Base-by-base conservation (phyloP, 352 stramenopile species). In the Elongisporangium anandrum region DNA sequence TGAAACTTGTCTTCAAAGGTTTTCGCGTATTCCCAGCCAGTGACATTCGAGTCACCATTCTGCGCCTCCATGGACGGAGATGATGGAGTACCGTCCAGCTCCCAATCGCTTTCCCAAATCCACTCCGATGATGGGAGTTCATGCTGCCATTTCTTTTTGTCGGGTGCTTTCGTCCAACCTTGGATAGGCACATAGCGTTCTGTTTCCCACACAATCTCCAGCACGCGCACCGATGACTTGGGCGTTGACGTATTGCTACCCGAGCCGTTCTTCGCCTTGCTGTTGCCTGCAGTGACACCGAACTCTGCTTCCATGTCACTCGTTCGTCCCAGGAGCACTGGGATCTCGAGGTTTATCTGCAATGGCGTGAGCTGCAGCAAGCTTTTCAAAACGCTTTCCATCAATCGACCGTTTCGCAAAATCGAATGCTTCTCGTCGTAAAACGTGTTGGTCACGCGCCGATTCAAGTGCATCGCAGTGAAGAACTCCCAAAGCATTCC, bases 61-160 rank as follows among this genome's bases (percentile, higher is more conserved):
- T 7, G 54, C 68, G 19, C 54, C 58, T n/a, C 70, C 66, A 26
- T 66, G 56, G 48, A 29, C 57, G n/a, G 53, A 15, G 62, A 54
- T 65, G 29, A 39, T 39, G 29, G 29, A 20, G 47, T 59, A 47
- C 23, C 24, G 56, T 90, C 83, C 19, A 93, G 59, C 12, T 67
- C 65, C 84, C 84, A 93, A 3, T 90, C 79, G 47, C 73, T 80
- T 61, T 89, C 80, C 84, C 84, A 93, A 24, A 91, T 70, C 84
- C 84, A 93, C 61, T 93, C 84, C 3, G 79, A 90, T 8, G 81
- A 90, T 48, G 81, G 79, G 1, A 93, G 66, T 21, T 88, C 74
- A n/a, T 79, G 63, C 57, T 59, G 68, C 16, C 75, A 71, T 39
- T 39, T 39, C 29, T 39, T 39, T 54, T 89, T 87, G 59, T 86